A percentile compares a stretch with the other conserved stretches of the same genome.
phyloP scores from a whole-genome alignment of 352 stramenopile genomes.

The Phytophthora tentaculata region DNA sequence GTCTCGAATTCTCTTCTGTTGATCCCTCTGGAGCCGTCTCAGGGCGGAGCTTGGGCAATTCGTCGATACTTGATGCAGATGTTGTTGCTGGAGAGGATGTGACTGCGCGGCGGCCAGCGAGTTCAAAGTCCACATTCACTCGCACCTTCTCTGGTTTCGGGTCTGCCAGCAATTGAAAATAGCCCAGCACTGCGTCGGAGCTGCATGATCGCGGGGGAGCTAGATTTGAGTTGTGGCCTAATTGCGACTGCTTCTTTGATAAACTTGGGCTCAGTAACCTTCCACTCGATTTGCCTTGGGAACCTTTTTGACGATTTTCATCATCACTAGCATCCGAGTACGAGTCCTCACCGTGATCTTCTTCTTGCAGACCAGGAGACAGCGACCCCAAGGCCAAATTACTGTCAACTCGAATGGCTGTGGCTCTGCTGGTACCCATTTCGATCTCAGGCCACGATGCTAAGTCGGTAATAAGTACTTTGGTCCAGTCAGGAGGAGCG shows the following conservation, averaged over 20 bases:
- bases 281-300: conserved; percentile 23
- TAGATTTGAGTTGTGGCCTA: conserved; percentile 20
- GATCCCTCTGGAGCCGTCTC: conserved; percentile 43
- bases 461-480: conserved; percentile 60
- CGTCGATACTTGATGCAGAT: conserved; percentile 30
- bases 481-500: conserved; percentile 59
- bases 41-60: conserved; percentile 54
- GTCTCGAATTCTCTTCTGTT: conserved; percentile 17
- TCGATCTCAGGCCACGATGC: conserved; percentile 57
- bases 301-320: conserved; percentile 31
- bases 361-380: conserved; percentile 18
- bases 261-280: conserved; percentile 18
- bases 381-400: conserved; percentile 19
- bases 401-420: conserved; percentile 27
- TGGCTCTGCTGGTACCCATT: conserved; percentile 18
- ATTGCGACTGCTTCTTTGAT: conserved; percentile 18
- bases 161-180: conserved; percentile 58
- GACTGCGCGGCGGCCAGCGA: conserved; percentile 39
- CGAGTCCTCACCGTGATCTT: conserved; percentile 40
- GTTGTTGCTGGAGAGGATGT: conserved; percentile 27
- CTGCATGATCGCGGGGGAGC: conserved; percentile 60
- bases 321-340: conserved; percentile 55
- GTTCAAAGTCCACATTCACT: conserved; percentile 65
- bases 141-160: conserved; percentile 60
- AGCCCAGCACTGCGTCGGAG: conserved; percentile 59